These are phyloP conservation scores for Lodderomyces metapsilosis DNA, from an alignment of 1,139 yeast species.

Conservation along the genomic window DNA sequence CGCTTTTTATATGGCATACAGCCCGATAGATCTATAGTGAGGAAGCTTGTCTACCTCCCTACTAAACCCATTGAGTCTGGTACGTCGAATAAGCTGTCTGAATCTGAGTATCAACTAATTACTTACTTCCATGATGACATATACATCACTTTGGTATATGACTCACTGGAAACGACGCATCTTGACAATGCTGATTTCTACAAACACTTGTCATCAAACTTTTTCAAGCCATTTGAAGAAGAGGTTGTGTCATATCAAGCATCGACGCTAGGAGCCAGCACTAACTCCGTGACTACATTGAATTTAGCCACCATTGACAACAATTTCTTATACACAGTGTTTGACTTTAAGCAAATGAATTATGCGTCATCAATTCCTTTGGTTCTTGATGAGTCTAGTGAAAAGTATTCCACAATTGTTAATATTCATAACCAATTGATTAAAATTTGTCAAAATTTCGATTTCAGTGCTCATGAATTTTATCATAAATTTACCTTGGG, in stretches of 20 bases:
- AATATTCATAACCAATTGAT: conserved; percentile 39
- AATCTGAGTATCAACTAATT: conserved; percentile 32
- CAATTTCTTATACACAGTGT: conserved; percentile 40
- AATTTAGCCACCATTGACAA: conserved; percentile 23
- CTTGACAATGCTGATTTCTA: conserved; percentile 28
- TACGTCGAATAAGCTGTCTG: conserved; percentile 10
- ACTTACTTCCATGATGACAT: conserved; percentile 26
- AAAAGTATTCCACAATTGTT: background rate
- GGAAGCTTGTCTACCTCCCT: conserved; percentile 30
- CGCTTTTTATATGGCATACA: conserved; percentile 28
- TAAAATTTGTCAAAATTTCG: conserved; percentile 16
- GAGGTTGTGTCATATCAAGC: conserved; percentile 13
- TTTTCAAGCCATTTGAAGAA: conserved; percentile 25
- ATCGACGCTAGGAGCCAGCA: conserved; percentile 20
- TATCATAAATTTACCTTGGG: conserved; percentile 45
- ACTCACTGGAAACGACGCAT: conserved; percentile 22
- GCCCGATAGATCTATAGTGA: conserved; percentile 18
- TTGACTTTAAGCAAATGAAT: conserved; percentile 24
- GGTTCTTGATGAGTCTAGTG: conserved; percentile 21
- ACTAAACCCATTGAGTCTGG: conserved; percentile 13
- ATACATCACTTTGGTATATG: conserved; percentile 29
- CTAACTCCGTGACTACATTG: conserved; percentile 31
- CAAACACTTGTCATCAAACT: conserved; percentile 16
- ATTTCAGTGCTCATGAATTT: conserved; percentile 29
- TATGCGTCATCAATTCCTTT: conserved; percentile 43